Evolutionary conservation across 176 grass and related monocot species (phyloP).

Genomic region (Otatea glauca): DNA sequence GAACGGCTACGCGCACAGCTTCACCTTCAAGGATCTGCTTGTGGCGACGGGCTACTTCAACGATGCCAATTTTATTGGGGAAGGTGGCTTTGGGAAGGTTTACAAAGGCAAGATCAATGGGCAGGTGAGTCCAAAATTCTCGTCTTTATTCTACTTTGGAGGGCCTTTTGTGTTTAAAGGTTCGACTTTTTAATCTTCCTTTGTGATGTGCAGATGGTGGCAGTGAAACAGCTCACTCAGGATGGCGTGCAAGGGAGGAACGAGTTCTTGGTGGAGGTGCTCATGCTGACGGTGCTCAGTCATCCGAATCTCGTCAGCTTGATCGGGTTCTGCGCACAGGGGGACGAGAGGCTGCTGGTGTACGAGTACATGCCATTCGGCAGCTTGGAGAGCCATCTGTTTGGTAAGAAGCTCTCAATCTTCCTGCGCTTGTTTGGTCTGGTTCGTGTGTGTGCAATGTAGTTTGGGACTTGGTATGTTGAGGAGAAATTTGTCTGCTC

Average conservation of each 20-base stretch:
- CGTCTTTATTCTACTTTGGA: background rate
- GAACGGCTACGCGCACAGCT: constrained; percentile 67
- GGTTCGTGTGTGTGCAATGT: background rate
- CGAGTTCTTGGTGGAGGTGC: constrained; percentile 92
- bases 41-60: constrained; percentile 83
- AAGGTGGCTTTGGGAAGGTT: constrained; percentile 91
- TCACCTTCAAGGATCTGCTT: constrained; percentile 86
- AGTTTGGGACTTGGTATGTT: background rate
- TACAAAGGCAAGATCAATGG: constrained; percentile 83
- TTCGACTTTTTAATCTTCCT: background rate
- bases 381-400: constrained; percentile 87
- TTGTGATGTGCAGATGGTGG: constrained; percentile 63
- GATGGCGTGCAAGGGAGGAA: constrained; percentile 78
- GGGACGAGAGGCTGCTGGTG: constrained; percentile 87
- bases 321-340: constrained; percentile 84
- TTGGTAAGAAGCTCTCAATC: constrained; percentile 56
- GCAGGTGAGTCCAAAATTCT: constrained; percentile 48
- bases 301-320: constrained; percentile 85
- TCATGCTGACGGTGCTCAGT: constrained; percentile 81
- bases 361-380: constrained; percentile 97
- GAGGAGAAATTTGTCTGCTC: background rate
- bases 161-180: background rate
- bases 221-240: constrained; percentile 85
- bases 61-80: constrained; percentile 75
- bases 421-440: background rate